These are phyloP conservation scores for Tricholoma sp. DNA, from an alignment of 768 basidiomycete genomes.

Conservation along the genomic window DNA sequence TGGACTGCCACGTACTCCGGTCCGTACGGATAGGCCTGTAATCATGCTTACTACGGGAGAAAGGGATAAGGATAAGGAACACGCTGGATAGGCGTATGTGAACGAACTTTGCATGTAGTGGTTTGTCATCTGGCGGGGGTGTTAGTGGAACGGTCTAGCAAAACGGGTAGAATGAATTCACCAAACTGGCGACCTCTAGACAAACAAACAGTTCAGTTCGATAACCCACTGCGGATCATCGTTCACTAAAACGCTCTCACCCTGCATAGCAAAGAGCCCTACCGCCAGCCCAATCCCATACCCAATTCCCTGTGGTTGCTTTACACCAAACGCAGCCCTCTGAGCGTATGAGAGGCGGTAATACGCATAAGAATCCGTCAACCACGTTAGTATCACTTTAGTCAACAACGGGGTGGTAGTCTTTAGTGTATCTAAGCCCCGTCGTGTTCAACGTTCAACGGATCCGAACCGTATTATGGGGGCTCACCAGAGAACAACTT, in stretches of 20 bases:
- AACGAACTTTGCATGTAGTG: slow-evolving; percentile 13
- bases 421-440: slow-evolving; percentile 33
- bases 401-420: slow-evolving; percentile 44
- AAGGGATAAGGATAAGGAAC: not conserved
- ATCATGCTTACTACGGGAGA: slow-evolving; percentile 8
- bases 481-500: slow-evolving; percentile 30
- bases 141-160: not conserved
- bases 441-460: not conserved
- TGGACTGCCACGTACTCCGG: slow-evolving; percentile 6
- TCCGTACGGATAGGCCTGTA: slow-evolving; percentile 14
- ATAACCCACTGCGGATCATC: not conserved
- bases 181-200: slow-evolving; percentile 29
- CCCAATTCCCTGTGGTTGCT: slow-evolving; percentile 38
- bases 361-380: slow-evolving; percentile 36
- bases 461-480: not conserved
- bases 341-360: slow-evolving; percentile 26
- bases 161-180: slow-evolving; percentile 2
- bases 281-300: slow-evolving; percentile 50
- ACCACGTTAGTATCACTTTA: slow-evolving; percentile 43
- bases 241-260: slow-evolving; percentile 18
- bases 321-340: slow-evolving; percentile 19
- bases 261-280: slow-evolving; percentile 49
- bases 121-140: slow-evolving; percentile 15
- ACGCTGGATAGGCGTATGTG: not conserved
- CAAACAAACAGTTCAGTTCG: not conserved